phyloP scores from a whole-genome alignment of 495 filamentous ascomycete species.

The Penicillium simplicissimum region DNA sequence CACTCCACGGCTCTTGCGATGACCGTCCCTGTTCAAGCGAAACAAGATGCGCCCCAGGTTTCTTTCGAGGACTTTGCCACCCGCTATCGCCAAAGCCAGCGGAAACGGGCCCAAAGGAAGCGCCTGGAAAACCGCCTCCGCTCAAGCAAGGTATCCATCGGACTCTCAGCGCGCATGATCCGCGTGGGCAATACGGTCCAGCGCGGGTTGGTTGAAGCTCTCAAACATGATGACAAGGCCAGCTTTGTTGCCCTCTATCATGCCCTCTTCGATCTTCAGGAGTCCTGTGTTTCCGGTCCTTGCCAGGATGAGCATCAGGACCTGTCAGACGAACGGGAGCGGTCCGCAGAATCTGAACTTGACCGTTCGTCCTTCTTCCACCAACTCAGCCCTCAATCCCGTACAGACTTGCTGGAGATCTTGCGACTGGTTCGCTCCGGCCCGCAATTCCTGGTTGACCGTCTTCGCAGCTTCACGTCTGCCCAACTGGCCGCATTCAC shows the following conservation, averaged over 20 bases:
- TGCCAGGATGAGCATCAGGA: conserved; percentile 44
- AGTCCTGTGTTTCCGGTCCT: conserved; percentile 72
- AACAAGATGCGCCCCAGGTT: conserved; percentile 32
- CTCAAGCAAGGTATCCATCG: conserved; percentile 63
- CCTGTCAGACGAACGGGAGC: conserved; percentile 41
- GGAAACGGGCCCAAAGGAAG: conserved; percentile 44
- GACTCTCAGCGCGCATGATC: conserved; percentile 76
- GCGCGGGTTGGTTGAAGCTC: conserved; percentile 81
- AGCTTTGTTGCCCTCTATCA: conserved; percentile 85
- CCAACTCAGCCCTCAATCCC: conserved; percentile 72
- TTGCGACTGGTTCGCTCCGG: conserved; percentile 80
- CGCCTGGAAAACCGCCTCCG: conserved; percentile 44
- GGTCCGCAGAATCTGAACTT: conserved; percentile 31
- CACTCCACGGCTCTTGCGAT: conserved; percentile 12
- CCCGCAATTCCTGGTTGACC: conserved; percentile 80
- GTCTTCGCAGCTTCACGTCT: conserved; percentile 69
- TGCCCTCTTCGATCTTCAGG: conserved; percentile 83
- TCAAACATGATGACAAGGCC: conserved; percentile 86
- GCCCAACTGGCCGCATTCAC: conserved; percentile 73
- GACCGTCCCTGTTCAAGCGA: conserved; percentile 3
- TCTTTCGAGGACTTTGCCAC: conserved; percentile 49
- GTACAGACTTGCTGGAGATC: conserved; percentile 76
- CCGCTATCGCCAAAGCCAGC: conserved; percentile 44
- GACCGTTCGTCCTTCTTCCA: conserved; percentile 67
- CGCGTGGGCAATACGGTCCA: conserved; percentile 76